A percentile compares a stretch with the other conserved stretches of the same genome.
Conservation (phyloP, 495 filamentous ascomycete genomes). For the Rostrohypoxylon terebratum region DNA sequence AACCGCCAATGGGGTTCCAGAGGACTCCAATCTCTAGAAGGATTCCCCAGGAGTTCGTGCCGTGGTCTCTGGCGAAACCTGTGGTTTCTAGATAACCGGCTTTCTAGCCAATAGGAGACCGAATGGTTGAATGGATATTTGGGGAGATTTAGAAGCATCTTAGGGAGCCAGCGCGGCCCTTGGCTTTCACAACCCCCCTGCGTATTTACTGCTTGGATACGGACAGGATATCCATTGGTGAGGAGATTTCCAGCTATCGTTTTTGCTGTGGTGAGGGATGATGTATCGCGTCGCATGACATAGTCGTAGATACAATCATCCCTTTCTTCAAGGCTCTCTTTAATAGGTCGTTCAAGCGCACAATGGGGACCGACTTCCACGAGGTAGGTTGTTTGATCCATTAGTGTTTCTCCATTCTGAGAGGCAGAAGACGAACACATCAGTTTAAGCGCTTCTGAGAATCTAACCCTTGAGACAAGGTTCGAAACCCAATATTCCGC, state of each 20-base stretch:
- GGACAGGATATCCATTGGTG: conserved; percentile 41
- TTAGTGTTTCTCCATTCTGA: background rate
- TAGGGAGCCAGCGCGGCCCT: background rate
- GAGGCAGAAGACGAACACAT: background rate
- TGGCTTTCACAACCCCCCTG: background rate
- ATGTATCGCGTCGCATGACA: background rate
- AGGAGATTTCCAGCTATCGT: background rate
- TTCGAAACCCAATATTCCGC: conserved; percentile 58
- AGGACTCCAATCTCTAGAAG: conserved; percentile 47
- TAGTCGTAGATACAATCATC: background rate
- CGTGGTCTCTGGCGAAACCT: conserved; percentile 49
- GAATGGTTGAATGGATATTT: conserved; percentile 57
- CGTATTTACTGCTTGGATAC: conserved; percentile 30
- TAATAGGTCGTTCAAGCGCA: conserved; percentile 59
- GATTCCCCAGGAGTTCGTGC: conserved; percentile 62
- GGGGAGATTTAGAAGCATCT: conserved; percentile 47
- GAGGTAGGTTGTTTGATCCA: conserved; percentile 29
- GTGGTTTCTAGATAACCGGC: conserved; percentile 53
- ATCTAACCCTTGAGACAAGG: conserved; percentile 56
- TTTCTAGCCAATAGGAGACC: conserved; percentile 55
- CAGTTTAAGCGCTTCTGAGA: conserved; percentile 34
- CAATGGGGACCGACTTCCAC: conserved; percentile 69
- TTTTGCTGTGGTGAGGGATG: background rate
- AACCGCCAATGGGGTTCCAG: conserved; percentile 58
- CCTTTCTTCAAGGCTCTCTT: background rate